Conservation (phyloP, 176 grass and related monocot genomes). For the Phragmites australis region DNA sequence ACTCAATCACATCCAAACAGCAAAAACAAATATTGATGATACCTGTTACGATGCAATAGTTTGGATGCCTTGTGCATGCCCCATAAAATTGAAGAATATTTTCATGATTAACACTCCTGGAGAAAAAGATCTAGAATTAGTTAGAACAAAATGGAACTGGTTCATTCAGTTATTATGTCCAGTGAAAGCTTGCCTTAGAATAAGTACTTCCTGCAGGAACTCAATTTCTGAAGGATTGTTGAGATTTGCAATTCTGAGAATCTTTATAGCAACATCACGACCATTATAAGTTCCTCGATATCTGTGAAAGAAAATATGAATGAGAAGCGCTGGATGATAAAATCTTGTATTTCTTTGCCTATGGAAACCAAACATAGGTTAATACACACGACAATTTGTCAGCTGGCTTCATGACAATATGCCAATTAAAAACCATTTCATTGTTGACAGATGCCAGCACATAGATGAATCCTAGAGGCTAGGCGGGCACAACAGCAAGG, state of each 20-base stretch:
- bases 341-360: background rate
- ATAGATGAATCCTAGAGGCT: background rate
- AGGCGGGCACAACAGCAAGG: background rate
- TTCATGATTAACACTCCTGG: constrained; percentile 69
- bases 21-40: background rate
- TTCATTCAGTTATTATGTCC: constrained; percentile 11
- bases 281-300: constrained; percentile 67
- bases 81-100: constrained; percentile 86
- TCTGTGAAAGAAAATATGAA: constrained; percentile 46
- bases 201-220: constrained; percentile 84
- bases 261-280: constrained; percentile 81
- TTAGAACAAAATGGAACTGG: background rate
- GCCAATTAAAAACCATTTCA: background rate
- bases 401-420: background rate
- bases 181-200: constrained; percentile 74
- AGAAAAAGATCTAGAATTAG: constrained; percentile 36
- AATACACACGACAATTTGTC: background rate
- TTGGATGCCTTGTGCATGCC: constrained; percentile 57
- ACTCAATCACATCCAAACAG: constrained; percentile 12
- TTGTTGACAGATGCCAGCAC: constrained; percentile 16
- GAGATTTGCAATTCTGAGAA: constrained; percentile 59
- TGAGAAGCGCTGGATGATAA: background rate
- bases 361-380: background rate
- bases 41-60: constrained; percentile 87
- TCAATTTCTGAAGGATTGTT: constrained; percentile 60